phyloP scores from a whole-genome alignment of 2,329 filamentous ascomycete genomes.

The Colletotrichum sp. region DNA sequence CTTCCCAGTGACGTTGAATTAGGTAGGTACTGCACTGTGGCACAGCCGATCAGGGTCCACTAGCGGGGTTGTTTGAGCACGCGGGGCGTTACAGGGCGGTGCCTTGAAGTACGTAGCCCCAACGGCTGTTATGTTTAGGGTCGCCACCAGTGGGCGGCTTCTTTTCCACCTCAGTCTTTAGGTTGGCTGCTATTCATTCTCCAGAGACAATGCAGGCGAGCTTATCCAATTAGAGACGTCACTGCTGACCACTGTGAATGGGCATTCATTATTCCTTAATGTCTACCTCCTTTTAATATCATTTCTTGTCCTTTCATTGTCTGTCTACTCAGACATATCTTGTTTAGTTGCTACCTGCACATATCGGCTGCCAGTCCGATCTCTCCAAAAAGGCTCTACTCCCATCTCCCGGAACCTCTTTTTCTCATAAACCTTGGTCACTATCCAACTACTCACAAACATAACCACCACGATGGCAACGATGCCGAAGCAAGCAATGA shows the following conservation, averaged over 20 bases:
- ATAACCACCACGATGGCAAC: constrained; percentile 21
- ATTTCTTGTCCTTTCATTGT: neutral
- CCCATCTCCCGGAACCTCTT: constrained; percentile 27
- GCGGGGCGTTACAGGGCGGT: neutral
- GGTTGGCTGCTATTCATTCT: neutral
- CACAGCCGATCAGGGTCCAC: neutral
- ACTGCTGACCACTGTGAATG: neutral
- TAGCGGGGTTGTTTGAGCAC: neutral
- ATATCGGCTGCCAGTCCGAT: neutral
- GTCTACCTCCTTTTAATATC: neutral
- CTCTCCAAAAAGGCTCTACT: constrained; percentile 18
- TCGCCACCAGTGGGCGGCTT: neutral
- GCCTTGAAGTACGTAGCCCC: neutral
- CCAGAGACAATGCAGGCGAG: neutral
- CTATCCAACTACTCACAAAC: constrained; percentile 22
- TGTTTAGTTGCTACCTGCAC: neutral
- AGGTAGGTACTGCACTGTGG: neutral
- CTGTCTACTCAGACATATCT: neutral
- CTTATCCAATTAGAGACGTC: neutral
- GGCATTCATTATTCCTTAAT: neutral
- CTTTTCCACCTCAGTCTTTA: neutral
- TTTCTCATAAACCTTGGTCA: constrained; percentile 21
- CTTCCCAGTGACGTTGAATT: neutral
- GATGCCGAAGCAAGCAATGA: constrained; percentile 29
- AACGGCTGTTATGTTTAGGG: neutral